These are phyloP conservation scores for Gremmenia infestans DNA, from an alignment of 2,329 filamentous ascomycete genomes.

Conservation along the genomic window DNA sequence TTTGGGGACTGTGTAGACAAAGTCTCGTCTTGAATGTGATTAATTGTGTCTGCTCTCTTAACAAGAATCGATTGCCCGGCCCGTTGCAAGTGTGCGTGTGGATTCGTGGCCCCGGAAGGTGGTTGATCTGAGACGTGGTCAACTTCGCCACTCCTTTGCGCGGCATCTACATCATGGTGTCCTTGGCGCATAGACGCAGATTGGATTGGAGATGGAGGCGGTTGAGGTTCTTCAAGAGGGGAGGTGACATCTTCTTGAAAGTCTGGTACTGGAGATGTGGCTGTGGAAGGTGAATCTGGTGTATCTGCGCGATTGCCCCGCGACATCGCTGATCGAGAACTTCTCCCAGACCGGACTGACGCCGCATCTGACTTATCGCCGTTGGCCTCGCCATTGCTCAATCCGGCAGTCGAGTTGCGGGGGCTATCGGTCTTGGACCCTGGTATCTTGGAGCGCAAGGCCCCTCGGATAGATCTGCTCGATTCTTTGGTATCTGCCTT, in stretches of 20 bases:
- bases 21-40: conserved; percentile 50
- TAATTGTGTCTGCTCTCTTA: conserved; percentile 62
- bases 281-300: conserved; percentile 33
- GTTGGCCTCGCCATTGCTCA: conserved; percentile 50
- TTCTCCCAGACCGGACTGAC: conserved; percentile 68
- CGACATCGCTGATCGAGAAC: conserved; percentile 47
- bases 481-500: conserved; percentile 92
- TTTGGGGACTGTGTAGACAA: conserved; percentile 35
- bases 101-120: conserved; percentile 59
- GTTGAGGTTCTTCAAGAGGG: conserved; percentile 46
- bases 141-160: conserved; percentile 83
- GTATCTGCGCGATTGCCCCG: conserved; percentile 36
- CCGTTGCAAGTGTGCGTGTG: conserved; percentile 55
- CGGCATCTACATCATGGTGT: conserved; percentile 72
- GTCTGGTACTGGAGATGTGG: conserved; percentile 27
- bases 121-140: conserved; percentile 91
- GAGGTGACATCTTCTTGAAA: conserved; percentile 39
- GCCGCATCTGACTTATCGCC: conserved; percentile 67
- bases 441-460: conserved; percentile 82
- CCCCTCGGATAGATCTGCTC: conserved; percentile 73
- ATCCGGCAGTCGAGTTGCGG: conserved; percentile 59
- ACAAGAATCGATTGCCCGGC: conserved; percentile 88
- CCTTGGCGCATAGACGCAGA: conserved; percentile 68
- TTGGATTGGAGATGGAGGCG: conserved; percentile 84
- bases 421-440: conserved; percentile 75